phyloP scores from a whole-genome alignment of 2,329 filamentous ascomycete genomes.

The Akanthomyces uredinophilus region DNA sequence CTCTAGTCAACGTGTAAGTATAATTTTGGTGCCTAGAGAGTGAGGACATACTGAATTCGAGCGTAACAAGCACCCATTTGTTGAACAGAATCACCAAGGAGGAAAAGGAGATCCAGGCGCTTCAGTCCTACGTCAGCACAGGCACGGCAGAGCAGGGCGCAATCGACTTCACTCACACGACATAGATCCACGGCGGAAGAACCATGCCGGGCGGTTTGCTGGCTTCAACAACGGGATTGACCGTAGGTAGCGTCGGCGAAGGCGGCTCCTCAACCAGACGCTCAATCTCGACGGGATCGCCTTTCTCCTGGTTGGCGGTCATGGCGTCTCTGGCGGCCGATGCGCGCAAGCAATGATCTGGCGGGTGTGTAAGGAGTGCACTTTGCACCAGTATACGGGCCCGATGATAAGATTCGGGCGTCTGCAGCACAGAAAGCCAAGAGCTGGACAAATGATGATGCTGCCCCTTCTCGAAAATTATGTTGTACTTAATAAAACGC shows the following conservation, averaged over 20 bases:
- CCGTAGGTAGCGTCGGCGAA: slow-evolving; percentile 7
- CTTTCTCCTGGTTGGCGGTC: background rate
- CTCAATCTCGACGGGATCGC: slow-evolving; percentile 7
- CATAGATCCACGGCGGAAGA: slow-evolving; percentile 7
- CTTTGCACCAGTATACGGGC: background rate
- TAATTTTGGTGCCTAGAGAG: background rate
- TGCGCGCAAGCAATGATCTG: background rate
- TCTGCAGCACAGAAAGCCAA: background rate
- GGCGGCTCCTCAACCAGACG: slow-evolving; percentile 2
- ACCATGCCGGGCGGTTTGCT: background rate
- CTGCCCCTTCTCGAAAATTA: no score
- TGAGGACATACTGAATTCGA: slow-evolving; percentile 51
- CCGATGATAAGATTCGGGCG: background rate
- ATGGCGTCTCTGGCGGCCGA: background rate
- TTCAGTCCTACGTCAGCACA: background rate
- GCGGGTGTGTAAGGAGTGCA: background rate
- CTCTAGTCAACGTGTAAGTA: slow-evolving; percentile 35
- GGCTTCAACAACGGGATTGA: background rate
- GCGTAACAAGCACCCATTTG: slow-evolving; percentile 82
- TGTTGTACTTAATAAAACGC: no score
- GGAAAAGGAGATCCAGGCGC: slow-evolving; percentile 72
- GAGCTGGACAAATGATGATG: background rate
- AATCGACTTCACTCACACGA: slow-evolving; percentile 3
- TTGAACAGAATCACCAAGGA: slow-evolving; percentile 91
- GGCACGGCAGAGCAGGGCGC: background rate